phyloP scores from a whole-genome alignment of 331 rosid genomes.

The Acacia pycnantha region DNA sequence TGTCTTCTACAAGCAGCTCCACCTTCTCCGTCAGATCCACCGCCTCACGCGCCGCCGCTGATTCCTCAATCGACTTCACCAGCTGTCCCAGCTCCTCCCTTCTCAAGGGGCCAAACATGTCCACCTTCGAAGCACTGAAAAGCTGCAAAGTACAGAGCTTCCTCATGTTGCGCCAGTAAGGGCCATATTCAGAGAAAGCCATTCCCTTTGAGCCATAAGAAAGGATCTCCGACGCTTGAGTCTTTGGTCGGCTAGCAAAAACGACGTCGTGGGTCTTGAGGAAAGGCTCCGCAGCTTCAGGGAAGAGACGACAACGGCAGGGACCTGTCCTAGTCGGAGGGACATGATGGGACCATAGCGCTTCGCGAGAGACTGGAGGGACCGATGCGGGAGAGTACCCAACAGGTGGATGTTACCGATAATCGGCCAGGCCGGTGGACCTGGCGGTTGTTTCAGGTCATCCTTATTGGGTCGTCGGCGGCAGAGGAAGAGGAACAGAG shows the following conservation, averaged over 20 bases:
- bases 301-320: slow-evolving; percentile 31
- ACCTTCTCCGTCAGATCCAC: slow-evolving; percentile 14
- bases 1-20: not conserved
- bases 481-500: not conserved
- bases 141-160: slow-evolving; percentile 38
- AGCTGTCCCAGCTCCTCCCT: slow-evolving; percentile 10
- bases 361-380: slow-evolving; percentile 31
- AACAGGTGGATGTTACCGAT: slow-evolving; percentile 36
- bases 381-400: slow-evolving; percentile 30
- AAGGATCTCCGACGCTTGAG: not conserved
- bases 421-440: slow-evolving; percentile 36
- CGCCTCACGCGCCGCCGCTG: not conserved
- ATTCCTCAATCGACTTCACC: slow-evolving; percentile 20
- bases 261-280: slow-evolving; percentile 32
- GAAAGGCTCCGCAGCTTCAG: slow-evolving; percentile 34
- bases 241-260: slow-evolving; percentile 29
- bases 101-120: slow-evolving; percentile 25
- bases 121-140: slow-evolving; percentile 16
- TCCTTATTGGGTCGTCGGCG: not conserved
- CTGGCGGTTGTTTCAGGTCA: slow-evolving; percentile 28
- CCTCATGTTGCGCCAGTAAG: slow-evolving; percentile 41
- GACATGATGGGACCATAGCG: slow-evolving; percentile 48
- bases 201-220: slow-evolving; percentile 26
- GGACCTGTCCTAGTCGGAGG: slow-evolving; percentile 26
- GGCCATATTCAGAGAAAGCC: slow-evolving; percentile 25